Evolutionary conservation across 2,329 filamentous ascomycete genomes (phyloP).

Genomic region (Colletotrichum graminicola): DNA sequence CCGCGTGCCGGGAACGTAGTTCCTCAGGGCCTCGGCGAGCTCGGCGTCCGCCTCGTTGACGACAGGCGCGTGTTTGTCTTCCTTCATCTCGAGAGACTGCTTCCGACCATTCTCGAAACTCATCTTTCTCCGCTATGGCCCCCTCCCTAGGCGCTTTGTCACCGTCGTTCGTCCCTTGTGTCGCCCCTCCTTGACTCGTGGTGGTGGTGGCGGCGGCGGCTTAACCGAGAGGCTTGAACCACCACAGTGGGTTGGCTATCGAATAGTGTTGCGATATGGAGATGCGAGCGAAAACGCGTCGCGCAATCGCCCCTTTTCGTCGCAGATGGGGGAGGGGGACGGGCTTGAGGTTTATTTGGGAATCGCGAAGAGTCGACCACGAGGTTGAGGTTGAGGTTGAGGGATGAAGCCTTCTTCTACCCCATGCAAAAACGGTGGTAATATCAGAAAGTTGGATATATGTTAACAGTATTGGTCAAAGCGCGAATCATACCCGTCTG

Average conservation of each 20-base stretch:
- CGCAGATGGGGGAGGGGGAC: background rate
- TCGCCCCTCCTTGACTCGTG: background rate
- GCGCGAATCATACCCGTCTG: background rate
- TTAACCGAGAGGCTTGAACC: background rate
- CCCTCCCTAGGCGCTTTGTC: background rate
- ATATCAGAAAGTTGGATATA: conserved; percentile 3
- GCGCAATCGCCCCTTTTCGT: background rate
- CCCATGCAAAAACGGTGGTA: background rate
- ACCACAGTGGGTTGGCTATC: background rate
- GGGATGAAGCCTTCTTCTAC: conserved; percentile 3
- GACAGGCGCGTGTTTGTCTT: conserved; percentile 35
- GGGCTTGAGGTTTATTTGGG: background rate
- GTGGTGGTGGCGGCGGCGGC: background rate
- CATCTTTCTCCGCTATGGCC: background rate
- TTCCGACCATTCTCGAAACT: conserved; percentile 31
- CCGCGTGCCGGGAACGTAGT: conserved; percentile 46
- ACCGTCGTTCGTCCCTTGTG: background rate
- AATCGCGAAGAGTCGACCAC: background rate
- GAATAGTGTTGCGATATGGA: background rate
- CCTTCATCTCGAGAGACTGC: conserved; percentile 42
- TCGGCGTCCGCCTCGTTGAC: conserved; percentile 42
- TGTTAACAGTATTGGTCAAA: background rate
- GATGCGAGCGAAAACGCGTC: background rate
- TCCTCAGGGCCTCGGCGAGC: conserved; percentile 46
- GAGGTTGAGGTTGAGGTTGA: background rate